phyloP scores from a whole-genome alignment of 352 stramenopile genomes.

The Globisporangium spinosum region DNA sequence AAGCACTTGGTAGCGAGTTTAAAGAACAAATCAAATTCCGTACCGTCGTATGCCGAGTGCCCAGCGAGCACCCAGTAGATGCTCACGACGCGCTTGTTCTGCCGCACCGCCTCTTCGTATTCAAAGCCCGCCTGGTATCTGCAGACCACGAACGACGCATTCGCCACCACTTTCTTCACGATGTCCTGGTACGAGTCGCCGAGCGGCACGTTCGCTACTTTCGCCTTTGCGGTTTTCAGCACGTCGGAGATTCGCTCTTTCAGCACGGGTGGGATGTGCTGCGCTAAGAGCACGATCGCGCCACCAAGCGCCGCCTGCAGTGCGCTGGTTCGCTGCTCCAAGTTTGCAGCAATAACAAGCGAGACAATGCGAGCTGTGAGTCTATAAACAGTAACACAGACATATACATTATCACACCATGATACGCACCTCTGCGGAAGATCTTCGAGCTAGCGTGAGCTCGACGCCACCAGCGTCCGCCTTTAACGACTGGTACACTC shows the following conservation, averaged over 20 bases:
- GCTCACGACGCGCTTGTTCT: slow-evolving; percentile 72
- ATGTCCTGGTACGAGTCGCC: slow-evolving; percentile 72
- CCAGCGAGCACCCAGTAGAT: slow-evolving; percentile 79
- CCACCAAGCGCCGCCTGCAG: slow-evolving; percentile 54
- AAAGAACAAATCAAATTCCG: no score
- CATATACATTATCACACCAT: no score
- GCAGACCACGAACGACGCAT: slow-evolving; percentile 80
- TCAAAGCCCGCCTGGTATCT: slow-evolving; percentile 77
- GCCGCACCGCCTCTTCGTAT: slow-evolving; percentile 67
- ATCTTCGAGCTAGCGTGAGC: slow-evolving; percentile 44
- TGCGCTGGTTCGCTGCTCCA: slow-evolving; percentile 37
- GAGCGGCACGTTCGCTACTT: slow-evolving; percentile 76
- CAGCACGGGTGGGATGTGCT: slow-evolving; percentile 66
- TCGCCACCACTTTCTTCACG: slow-evolving; percentile 71
- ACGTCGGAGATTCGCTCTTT: slow-evolving; percentile 62
- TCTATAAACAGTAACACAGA: slow-evolving; percentile 1
- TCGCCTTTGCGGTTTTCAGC: slow-evolving; percentile 66
- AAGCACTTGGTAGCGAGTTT: not conserved
- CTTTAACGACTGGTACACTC: slow-evolving; percentile 42
- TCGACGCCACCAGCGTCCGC: slow-evolving; percentile 34
- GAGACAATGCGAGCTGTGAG: not conserved
- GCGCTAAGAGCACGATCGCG: slow-evolving; percentile 64
- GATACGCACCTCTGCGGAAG: slow-evolving; percentile 39
- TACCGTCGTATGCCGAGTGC: slow-evolving; percentile 27
- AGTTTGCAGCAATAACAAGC: not conserved